Evolutionary conservation across 1,139 yeast species (phyloP), one percentile per base, ranked within the genome.

Genomic region (Debaryomyces coudertii): DNA sequence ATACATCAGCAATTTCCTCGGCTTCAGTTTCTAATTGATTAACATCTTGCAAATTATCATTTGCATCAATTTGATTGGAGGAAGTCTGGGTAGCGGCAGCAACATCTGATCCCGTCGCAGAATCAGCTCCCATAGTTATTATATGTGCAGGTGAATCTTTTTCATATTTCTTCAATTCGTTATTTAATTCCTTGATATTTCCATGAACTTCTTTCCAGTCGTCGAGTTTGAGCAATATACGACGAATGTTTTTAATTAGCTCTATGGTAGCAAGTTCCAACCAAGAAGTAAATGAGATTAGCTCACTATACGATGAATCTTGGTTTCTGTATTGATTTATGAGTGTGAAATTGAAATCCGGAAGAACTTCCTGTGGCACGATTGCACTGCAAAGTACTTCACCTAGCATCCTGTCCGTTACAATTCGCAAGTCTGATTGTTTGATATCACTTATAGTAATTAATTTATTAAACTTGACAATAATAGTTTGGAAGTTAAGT

Each of bases 171-270:
- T 48, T 57, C 35, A 74, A 53, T 39, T 73, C 78, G 16, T 50
- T 51, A 48, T 71, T 71, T 33, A 68, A 52, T 12, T 54, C 61
- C 27, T 57, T 55, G 35, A 74, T 69, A 12, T 54, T 55, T 9
- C 50, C 53, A 53, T 70, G 69, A 1, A 74, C 48, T 39, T 66
- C 74, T 67, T 80, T 77, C 90, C 90, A 85, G 20, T 56, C 59
- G n/a, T 65, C 60, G 5, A 83, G 63, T 14, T 63, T 69, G 9
- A 61, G 63, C 7, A 77, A 48, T 6, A 82, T 57, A 24, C 59
- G 62, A 9, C 28, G 41, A n/a, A 80, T 70, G 37, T 71, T 71
- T 12, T 52, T 56, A 2, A 72, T 57, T 22, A 85, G 60, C 44
- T 76, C 78, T 45, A 53, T 44, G 47, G 68, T 49, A 57, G 64